These are phyloP conservation scores for Podila minutissima DNA, from an alignment of 192 early-diverging fungal genomes.

Conservation along the genomic window DNA sequence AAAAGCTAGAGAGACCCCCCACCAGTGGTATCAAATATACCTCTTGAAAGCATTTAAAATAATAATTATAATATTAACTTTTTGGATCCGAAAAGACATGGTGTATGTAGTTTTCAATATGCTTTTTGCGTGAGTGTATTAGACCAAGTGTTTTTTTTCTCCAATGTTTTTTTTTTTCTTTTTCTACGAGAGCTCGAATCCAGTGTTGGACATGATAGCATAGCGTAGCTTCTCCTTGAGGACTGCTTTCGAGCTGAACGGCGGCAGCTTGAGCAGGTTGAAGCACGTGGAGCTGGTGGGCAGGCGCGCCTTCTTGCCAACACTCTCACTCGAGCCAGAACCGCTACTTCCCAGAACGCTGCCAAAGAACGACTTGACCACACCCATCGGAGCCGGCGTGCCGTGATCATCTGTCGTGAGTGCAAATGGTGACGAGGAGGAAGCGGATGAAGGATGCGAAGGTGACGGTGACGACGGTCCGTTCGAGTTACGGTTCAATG, in stretches of 20 bases:
- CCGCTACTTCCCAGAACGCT: slow-evolving; percentile 62
- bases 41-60: too few relatives aligned
- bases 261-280: slow-evolving; percentile 39
- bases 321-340: slow-evolving; percentile 27
- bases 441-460: not conserved
- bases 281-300: slow-evolving; percentile 56
- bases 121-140: too few relatives aligned
- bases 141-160: too few relatives aligned
- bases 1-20: not conserved
- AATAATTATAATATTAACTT: too few relatives aligned
- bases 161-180: not conserved
- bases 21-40: too few relatives aligned
- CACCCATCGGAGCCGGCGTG: slow-evolving; percentile 33
- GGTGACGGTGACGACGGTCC: not conserved
- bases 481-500: slow-evolving; percentile 2
- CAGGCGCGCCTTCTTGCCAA: slow-evolving; percentile 67
- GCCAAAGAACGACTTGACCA: slow-evolving; percentile 69
- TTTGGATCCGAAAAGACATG: too few relatives aligned
- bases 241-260: slow-evolving; percentile 56
- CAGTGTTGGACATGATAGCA: slow-evolving; percentile 74
- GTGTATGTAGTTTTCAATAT: too few relatives aligned
- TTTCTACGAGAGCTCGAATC: slow-evolving; percentile 71
- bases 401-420: slow-evolving; percentile 25
- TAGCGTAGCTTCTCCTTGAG: slow-evolving; percentile 73
- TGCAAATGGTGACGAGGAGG: slow-evolving; percentile 9